Base-by-base conservation (phyloP, 1,139 yeast species). In the Suhomyces guaymorum region DNA sequence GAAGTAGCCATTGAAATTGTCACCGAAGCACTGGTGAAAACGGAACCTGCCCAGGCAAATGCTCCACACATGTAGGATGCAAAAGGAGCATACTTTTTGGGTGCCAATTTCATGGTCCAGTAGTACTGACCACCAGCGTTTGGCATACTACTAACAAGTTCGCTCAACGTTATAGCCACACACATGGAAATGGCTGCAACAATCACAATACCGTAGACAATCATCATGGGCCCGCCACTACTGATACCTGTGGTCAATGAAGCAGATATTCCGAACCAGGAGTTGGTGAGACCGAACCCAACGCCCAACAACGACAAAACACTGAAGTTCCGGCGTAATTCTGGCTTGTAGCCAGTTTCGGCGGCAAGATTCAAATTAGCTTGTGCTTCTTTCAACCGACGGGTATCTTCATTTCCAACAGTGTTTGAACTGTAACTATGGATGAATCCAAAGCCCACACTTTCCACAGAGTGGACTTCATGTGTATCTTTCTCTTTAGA, bases 51-150 rank as follows among this genome's bases (percentile, higher is more conserved):
- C 76, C 78, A 75, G 2, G 79, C 78, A 39, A 75, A 62, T 5
- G 76, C 67, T 14, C 81, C 82, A 50, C 80, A 75, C 47, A 73
- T 44, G 48, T 73, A 77, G 8, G 80, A 74, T 50, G 62, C 59
- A 33, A 71, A 73, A 29, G 71, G 61, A 13, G 75, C 70, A 37
- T 65, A 63, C 45, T 59, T 68, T 46, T 59, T 66, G 13, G 79
- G 82, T 8, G 80, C 75, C 42, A 78, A 57, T 21, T 73, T 71
- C 47, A 76, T 57, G 2, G 80, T 72, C 83, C 83, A 78, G 37
- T 72, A 78, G 49, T 76, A 75, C 47, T 76, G 81, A 15, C 82
- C 82, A 18, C 82, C 81, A 28, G 82, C 79, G 36, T 63, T 59
- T 1, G 82, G 82, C 49, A 72, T 71, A 24, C 79, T 73, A 30